Evolutionary conservation across 768 basidiomycete genomes (phyloP), one percentile per base, ranked within the genome.

Genomic region (Lactarius sanguifluus): DNA sequence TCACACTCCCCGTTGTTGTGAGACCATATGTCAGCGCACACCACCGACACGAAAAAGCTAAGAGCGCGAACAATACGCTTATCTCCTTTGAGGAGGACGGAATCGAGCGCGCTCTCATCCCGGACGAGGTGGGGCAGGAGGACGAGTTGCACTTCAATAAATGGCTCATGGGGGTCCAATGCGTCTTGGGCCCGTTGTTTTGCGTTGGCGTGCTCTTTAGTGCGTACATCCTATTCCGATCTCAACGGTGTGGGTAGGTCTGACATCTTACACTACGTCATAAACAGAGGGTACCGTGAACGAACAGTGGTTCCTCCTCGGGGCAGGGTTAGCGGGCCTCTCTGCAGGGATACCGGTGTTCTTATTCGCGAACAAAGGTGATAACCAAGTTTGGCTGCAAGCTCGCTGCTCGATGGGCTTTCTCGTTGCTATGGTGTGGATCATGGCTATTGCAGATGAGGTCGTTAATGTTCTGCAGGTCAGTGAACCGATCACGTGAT

Each of bases 361-460:
- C 6, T 73, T 85, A 0, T 88, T 88, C 71, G 83, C 84, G 1
- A 81, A 83, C 8, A 81, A 83, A 50, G 89, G 91, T 3, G 79
- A 81, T 23, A 81, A 85, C 68, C 80, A 82, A 6, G 73, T 83
- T 16, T 81, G 85, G 56, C 82, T 86, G 64, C 81, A 94, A 77
- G 81, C 84, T 12, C 83, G 95, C 12, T 96, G 94, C 73, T 89
- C 87, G 28, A 88, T 96, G 82, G 96, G 97, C 0, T 99, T 99
- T 78, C 75, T 88, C 25, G 89, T 96, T 32, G 83, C 94, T 3
- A 85, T 98, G 67, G 88, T 98, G 9, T 99, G 97, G 96, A 98
- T 99, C 71, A 96, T 98, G 87, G 94, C 91, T 7, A 95, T 98
- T 57, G 95, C 96, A 1, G 95, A 97, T 74, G 96, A 98, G 75